These are phyloP conservation scores for Acrasis kona DNA, from an alignment of 78 protist species.

Conservation along the genomic window DNA sequence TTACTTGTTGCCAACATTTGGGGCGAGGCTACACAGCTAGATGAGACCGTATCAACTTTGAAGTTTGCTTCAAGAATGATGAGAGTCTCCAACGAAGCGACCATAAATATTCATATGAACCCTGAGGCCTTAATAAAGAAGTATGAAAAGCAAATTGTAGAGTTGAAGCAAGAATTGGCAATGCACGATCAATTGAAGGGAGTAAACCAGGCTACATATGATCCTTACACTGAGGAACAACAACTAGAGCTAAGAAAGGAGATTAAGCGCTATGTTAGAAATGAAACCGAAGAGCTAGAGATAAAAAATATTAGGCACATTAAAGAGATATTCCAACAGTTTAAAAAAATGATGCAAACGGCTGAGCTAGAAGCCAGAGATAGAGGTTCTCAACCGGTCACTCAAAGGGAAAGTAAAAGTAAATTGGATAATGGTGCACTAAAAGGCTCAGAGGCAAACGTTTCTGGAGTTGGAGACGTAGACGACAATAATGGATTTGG, in stretches of 20 bases:
- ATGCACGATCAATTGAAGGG: constrained; percentile 63
- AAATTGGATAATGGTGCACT: too few species aligned
- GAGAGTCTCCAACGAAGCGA: constrained; percentile 31
- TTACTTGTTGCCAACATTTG: constrained; percentile 46
- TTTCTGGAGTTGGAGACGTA: too few species aligned
- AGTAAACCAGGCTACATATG: constrained; percentile 25
- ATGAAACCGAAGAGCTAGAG: constrained; percentile 27
- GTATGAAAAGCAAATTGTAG: constrained; percentile 10
- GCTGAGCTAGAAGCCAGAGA: too few species aligned
- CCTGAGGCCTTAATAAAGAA: constrained; percentile 1
- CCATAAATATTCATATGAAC: constrained; percentile 33
- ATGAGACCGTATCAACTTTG: constrained; percentile 62
- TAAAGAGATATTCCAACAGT: constrained; percentile 19
- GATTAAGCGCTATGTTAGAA: constrained; percentile 5
- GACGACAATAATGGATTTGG: too few species aligned
- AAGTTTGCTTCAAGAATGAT: constrained; percentile 56
- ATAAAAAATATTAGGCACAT: constrained; percentile 25
- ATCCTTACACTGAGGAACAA: constrained; percentile 43
- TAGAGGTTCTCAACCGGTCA: too few species aligned
- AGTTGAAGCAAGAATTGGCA: constrained; percentile 62
- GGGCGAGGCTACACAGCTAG: constrained; percentile 32
- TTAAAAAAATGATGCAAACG: too few species aligned
- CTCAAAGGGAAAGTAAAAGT: too few species aligned
- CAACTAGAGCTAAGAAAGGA: constrained; percentile 14
- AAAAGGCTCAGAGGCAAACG: too few species aligned